Evolutionary conservation across 2,329 filamentous ascomycete species (phyloP).

Genomic region (Kalmusia sp.): DNA sequence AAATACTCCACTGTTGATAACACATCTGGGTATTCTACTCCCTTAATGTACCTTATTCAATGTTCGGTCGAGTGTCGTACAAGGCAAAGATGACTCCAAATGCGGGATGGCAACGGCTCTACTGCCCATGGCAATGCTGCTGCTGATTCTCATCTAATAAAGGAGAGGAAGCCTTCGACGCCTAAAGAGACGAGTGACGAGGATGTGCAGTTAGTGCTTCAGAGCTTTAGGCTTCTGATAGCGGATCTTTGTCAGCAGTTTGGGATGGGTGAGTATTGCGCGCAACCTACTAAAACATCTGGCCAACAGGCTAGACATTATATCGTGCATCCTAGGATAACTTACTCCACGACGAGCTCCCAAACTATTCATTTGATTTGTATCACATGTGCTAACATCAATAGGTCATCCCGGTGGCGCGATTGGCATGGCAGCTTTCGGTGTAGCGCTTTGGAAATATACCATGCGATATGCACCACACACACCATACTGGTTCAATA

Average conservation of each 20-base stretch:
- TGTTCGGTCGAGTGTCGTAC: too few species aligned
- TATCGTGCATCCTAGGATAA: too few species aligned
- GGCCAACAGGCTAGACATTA: too few species aligned
- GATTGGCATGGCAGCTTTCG: constrained; percentile 66
- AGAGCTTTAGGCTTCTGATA: constrained; percentile 68
- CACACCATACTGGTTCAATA: constrained; percentile 62
- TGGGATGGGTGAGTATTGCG: constrained; percentile 66
- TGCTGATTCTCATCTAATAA: constrained; percentile 18
- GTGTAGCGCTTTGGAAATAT: constrained; percentile 66
- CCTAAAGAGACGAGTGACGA: constrained; percentile 22
- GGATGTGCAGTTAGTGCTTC: constrained; percentile 55
- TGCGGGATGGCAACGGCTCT: constrained; percentile 11
- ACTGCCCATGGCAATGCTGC: constrained; percentile 26
- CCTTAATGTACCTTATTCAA: too few species aligned
- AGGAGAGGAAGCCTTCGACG: constrained; percentile 21
- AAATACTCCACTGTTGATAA: neutral
- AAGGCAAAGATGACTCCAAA: constrained; percentile 8
- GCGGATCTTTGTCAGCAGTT: constrained; percentile 74
- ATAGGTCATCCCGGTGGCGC: constrained; percentile 48
- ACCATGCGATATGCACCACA: constrained; percentile 63
- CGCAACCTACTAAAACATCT: neutral
- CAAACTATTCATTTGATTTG: neutral
- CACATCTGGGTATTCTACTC: too few species aligned
- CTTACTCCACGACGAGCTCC: too few species aligned
- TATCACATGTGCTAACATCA: neutral